Conservation (phyloP, 495 filamentous ascomycete genomes). For the Trichocladium uniseriatum region DNA sequence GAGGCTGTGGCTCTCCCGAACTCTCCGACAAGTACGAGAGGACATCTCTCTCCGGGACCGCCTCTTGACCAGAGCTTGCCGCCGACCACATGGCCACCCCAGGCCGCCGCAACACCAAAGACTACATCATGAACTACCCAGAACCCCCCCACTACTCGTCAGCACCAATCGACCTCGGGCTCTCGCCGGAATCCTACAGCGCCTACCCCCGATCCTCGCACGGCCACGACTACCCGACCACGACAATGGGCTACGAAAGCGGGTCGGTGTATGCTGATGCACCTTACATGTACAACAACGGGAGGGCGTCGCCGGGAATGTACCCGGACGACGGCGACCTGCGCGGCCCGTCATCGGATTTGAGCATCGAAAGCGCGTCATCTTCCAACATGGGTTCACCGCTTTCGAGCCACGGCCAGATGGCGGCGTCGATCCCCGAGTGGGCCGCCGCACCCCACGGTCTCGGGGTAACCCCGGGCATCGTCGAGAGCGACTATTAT, state of each 20-base stretch:
- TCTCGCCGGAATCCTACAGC: slow-evolving; percentile 32
- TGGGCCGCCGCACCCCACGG: slow-evolving; percentile 52
- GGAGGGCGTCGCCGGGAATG: slow-evolving; percentile 31
- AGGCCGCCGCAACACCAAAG: slow-evolving; percentile 23
- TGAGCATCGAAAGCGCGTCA: slow-evolving; percentile 69
- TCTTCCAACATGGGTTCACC: slow-evolving; percentile 81
- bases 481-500: slow-evolving; percentile 53
- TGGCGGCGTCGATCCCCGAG: slow-evolving; percentile 45
- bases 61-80: background rate
- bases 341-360: slow-evolving; percentile 44
- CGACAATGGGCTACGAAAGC: slow-evolving; percentile 30
- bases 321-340: slow-evolving; percentile 39
- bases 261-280: slow-evolving; percentile 28
- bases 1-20: slow-evolving; percentile 12
- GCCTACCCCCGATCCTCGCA: slow-evolving; percentile 33
- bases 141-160: slow-evolving; percentile 35
- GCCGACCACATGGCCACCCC: slow-evolving; percentile 9
- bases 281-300: slow-evolving; percentile 29
- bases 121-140: slow-evolving; percentile 37
- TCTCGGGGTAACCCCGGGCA: slow-evolving; percentile 56
- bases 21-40: slow-evolving; percentile 1
- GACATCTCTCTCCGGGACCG: background rate
- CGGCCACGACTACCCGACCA: slow-evolving; percentile 33
- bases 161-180: slow-evolving; percentile 32
- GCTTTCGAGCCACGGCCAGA: slow-evolving; percentile 53